Base-by-base conservation (phyloP, 331 rosid species). In the Telfairia occidentalis region DNA sequence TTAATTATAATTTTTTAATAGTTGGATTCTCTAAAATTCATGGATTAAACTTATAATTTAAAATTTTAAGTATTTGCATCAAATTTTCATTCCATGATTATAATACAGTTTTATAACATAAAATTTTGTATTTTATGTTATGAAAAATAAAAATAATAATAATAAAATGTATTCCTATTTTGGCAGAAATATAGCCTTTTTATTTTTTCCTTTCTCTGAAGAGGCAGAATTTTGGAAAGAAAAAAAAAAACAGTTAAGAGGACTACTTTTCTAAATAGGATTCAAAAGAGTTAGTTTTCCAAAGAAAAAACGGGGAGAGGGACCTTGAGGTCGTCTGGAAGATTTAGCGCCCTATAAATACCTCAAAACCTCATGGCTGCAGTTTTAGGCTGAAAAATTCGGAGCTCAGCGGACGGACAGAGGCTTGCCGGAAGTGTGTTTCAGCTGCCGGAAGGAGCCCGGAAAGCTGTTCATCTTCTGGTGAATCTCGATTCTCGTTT, bases 341-440 rank as follows among this genome's bases (percentile, higher is more conserved):
- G 43, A 18, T 71, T 71, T 30, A 18, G 58, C 30, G 71, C 58
- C 9, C 40, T 71, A 71, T 71, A 71, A 71, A 71, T 71, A 71
- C 42, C 59, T 48, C 59, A 71, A 26, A 71, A 46, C 59, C 40
- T 4, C 42, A 46, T 9, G 42, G 42, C 58, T 28, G 42, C 58
- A 48, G 42, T 26, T 46, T 48, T 71, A 29, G 76, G 76, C 76
- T n/a, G 76, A 49, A 65, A 65, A 21, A 64, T 9, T 38, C 72
- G 46, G 76, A 71, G 45, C 38, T 46, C 12, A 29, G 60, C 76
- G 60, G 23, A 26, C 57, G 43, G 30, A n/a, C 42, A 11, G 76
- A 49, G 58, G 12, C 23, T 70, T 1, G 7, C 58, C 60, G 57
- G 75, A 45, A 18, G 12, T 71, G 0, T 13, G 4, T 46, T 29